Base-by-base conservation (phyloP, 495 filamentous ascomycete genomes). In the Hypoxylon fuscum region DNA sequence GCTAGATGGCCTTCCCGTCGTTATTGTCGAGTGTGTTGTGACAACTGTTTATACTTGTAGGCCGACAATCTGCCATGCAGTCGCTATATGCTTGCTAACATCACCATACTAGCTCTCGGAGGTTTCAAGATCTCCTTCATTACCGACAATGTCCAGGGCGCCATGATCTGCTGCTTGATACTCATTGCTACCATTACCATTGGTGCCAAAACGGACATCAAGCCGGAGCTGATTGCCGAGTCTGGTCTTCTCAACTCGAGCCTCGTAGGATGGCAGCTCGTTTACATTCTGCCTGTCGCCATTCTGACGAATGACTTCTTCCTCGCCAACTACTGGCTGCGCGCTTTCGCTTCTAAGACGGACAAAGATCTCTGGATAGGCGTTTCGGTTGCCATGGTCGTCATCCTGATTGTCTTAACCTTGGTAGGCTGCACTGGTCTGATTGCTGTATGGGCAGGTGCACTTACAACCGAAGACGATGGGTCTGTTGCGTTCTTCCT, bases 261-360 rank as follows among this genome's bases (percentile, higher is more conserved):
- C 52, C 74, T 90, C 1, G 76, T 92, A 5, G 90, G 89, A 34
- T 92, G 90, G 85, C 89, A 92, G 66, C 79, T 92, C 12, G 77
- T 92, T 14, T 91, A 90, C 65, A 92, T 92, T 54, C 78, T 92
- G 2, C 86, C 90, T 0, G 82, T 91, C 12, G 89, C 89, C 20
- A 83, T 92, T 46, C 70, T 92, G 27, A 91, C 88, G 23, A 92
- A 90, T 68, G 83, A 90, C 71, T 90, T 92, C 77, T 92, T 92
- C 74, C 75, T 92, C 27, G 89, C 88, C 46, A 83, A 83, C 57
- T 91, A 89, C 76, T 92, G 89, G 89, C 84, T 92, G 65, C 87
- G 89, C 44, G 89, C 90, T n/a, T 92, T 92, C 68, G 87, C 89
- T 17, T 87, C 88, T 54, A 88, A 85, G 66, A 88, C 88, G 0